A percentile compares a stretch with the other conserved stretches of the same genome.
Evolutionary conservation across 257 asterid species (phyloP).

Genomic region (Solanum bulbocastanum): DNA sequence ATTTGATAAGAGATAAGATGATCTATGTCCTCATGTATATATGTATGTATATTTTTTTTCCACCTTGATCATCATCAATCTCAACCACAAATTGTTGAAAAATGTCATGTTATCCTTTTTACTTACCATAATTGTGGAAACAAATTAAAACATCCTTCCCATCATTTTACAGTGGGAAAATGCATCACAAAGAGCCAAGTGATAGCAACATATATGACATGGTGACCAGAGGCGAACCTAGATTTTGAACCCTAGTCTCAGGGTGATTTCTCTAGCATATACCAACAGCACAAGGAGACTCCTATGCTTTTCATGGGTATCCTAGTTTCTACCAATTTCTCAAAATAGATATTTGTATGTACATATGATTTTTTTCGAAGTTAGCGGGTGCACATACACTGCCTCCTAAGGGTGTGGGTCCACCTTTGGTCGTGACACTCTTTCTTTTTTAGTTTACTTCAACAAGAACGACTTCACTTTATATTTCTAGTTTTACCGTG

Average conservation of each 20-base stretch:
- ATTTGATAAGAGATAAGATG: conserved; percentile 52
- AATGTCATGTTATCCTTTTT: not conserved
- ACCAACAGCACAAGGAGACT: too few species aligned
- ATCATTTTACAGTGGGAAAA: not conserved
- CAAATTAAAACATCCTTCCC: not conserved
- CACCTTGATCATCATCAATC: conserved; percentile 14
- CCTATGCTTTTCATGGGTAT: too few species aligned
- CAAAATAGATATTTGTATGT: too few species aligned
- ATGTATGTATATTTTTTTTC: not conserved
- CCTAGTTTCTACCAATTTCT: too few species aligned
- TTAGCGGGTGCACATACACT: too few species aligned
- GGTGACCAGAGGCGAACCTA: not conserved
- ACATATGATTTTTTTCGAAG: too few species aligned
- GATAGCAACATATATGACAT: not conserved
- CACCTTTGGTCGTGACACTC: not conserved
- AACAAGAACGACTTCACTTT: not conserved
- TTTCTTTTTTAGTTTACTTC: not conserved
- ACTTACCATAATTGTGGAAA: not conserved
- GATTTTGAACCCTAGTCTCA: too few species aligned
- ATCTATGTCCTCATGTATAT: conserved; percentile 6
- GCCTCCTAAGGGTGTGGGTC: too few species aligned
- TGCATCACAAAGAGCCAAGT: not conserved
- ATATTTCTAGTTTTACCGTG: not conserved
- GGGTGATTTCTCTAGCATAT: too few species aligned
- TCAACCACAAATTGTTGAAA: conserved; percentile 32